Percentiles rank a stretch among this genome's conserved stretches.
Conservation (phyloP, 2,329 filamentous ascomycete genomes). For the Calonectria pseudoreteaudii region DNA sequence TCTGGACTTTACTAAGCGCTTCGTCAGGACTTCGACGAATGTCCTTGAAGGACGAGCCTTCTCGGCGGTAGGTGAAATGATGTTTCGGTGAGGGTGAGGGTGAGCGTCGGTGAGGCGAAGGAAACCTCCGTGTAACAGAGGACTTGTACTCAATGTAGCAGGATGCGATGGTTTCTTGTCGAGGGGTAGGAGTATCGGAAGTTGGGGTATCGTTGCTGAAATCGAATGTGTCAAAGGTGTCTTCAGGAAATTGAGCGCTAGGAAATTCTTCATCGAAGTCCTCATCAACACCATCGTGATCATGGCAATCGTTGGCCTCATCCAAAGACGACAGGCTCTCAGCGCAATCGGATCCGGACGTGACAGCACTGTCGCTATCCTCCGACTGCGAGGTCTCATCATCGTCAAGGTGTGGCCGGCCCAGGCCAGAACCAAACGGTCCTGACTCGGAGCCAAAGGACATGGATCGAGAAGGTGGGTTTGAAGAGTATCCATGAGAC, state of each 20-base stretch:
- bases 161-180: slow-evolving; percentile 49
- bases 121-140: slow-evolving; percentile 46
- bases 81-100: slow-evolving; percentile 51
- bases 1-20: slow-evolving; percentile 60
- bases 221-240: slow-evolving; percentile 50
- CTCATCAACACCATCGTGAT: slow-evolving; percentile 47
- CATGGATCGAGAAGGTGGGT: slow-evolving; percentile 59
- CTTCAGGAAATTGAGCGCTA: slow-evolving; percentile 54
- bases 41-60: slow-evolving; percentile 38
- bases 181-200: slow-evolving; percentile 59
- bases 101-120: slow-evolving; percentile 48
- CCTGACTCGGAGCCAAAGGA: slow-evolving; percentile 65
- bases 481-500: slow-evolving; percentile 49
- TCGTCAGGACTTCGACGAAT: slow-evolving; percentile 61
- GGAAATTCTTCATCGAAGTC: slow-evolving; percentile 52
- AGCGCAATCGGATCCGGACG: slow-evolving; percentile 59
- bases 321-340: slow-evolving; percentile 53
- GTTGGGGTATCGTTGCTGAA: slow-evolving; percentile 52
- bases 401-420: slow-evolving; percentile 48
- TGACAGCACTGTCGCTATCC: slow-evolving; percentile 56
- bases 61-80: slow-evolving; percentile 45
- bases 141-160: slow-evolving; percentile 54
- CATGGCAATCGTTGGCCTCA: slow-evolving; percentile 45
- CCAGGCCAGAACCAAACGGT: slow-evolving; percentile 47
- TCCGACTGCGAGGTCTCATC: slow-evolving; percentile 60